Base-by-base conservation (phyloP, 306 rosid species). In the Rosa lucieae region DNA sequence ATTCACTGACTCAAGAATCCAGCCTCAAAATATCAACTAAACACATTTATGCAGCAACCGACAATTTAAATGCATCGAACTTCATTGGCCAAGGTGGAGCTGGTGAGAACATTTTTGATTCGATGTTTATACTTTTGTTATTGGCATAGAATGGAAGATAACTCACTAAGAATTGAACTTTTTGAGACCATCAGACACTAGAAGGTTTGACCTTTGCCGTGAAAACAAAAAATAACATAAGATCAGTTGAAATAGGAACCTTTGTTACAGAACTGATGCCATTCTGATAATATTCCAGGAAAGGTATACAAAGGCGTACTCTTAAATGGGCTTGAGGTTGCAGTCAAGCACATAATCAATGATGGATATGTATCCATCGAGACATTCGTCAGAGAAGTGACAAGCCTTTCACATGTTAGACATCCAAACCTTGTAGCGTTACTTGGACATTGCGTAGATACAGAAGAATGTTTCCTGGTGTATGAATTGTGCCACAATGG, bases 401-500 rank as follows among this genome's bases (percentile, higher is more conserved):
- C 78, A 68, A 92, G 90, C 75, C 87, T 88, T 76, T 85, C 91
- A 12, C 88, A 84, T 78, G 84, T 92, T 56, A 86, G 76, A 67
- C 94, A 89, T 79, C 90, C 84, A 62, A 88, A 89, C 67, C 84
- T 89, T 12, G 91, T 90, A 70, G 80, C 89, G 53, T 80, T 89
- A 80, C 73, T 90, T 0, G 91, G 94, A 59, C 79, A 80, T 80
- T 82, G 89, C 26, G 86, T 82, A 79, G 82, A 49, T 13, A 81
- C 68, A 67, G 87, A 76, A 81, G 91, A 88, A 80, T 84, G 88
- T 83, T 92, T 89, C 86, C 91, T 92, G 26, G 89, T 88, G 59
- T 92, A 92, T 83, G 97, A 92, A 78, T 80, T 88, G 32, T 92
- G 92, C 76, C 88, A 81, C 70, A 83, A 87, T 65, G 92, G 92